These are phyloP conservation scores for Botrytis aclada DNA, from an alignment of 2,329 filamentous ascomycete genomes.

Conservation along the genomic window DNA sequence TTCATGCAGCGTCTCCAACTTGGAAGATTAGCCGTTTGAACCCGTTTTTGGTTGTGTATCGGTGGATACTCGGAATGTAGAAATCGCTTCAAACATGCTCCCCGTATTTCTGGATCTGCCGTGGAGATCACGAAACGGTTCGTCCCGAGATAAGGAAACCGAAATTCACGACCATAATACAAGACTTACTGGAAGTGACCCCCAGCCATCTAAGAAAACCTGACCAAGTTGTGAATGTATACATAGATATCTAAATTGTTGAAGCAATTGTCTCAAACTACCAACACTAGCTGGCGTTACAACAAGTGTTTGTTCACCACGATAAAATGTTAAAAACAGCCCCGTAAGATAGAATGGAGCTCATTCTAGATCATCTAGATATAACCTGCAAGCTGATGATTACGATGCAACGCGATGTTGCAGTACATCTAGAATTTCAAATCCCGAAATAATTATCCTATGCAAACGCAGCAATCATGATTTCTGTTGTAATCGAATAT, in stretches of 20 bases:
- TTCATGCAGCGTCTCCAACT: neutral
- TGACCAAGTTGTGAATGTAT: neutral
- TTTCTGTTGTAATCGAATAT: neutral
- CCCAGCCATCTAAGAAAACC: neutral
- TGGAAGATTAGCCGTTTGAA: slow-evolving; percentile 7
- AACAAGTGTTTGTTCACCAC: neutral
- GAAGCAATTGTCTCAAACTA: neutral
- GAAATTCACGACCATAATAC: neutral
- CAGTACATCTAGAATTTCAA: neutral
- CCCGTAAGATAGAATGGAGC: neutral
- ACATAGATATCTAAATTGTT: neutral
- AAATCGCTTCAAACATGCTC: neutral
- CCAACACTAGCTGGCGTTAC: neutral
- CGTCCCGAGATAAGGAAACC: neutral
- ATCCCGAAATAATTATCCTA: neutral
- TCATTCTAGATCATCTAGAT: neutral
- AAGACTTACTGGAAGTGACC: neutral
- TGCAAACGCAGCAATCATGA: neutral
- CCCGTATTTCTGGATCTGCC: neutral
- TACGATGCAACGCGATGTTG: neutral
- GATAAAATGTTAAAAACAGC: neutral
- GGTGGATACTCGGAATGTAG: slow-evolving; percentile 5
- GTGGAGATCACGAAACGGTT: neutral
- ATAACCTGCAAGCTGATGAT: neutral
- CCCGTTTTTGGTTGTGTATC: neutral